Base-by-base conservation (phyloP, 2,329 filamentous ascomycete genomes). In the Cladosporium austrohemisphaericum region DNA sequence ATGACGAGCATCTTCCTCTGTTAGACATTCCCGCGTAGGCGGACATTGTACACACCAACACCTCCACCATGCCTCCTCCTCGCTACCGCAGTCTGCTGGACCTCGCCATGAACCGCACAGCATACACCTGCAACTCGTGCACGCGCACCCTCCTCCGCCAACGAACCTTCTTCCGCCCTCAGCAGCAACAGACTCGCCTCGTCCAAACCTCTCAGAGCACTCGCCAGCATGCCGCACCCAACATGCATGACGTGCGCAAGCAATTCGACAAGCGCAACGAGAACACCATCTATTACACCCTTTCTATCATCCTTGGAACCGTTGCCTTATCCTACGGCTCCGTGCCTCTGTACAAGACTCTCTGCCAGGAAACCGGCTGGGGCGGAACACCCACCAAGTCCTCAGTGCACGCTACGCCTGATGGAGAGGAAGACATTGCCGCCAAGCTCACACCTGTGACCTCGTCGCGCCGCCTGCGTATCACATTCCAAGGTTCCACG, bases 401-500 rank as follows among this genome's bases (percentile, higher is more conserved):
- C 11, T 80, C 85, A 16, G 80, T 80, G 37, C 85, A 88, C 71
- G 75, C 72, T 49, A 75, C 73, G 48, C 25, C 44, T 37, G 59
- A 63, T 55, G 86, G 94, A 67, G 59, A 64, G 20, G 59, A 62
- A 18, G 59, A 60, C 36, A 61, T 68, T 23, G 81, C 91, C 28
- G 77, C 78, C 41, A 87, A 91, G 49, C 80, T 98, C 36, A 79
- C 83, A 38, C 93, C 93, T 13, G 84, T 96, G 31, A 87, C 82
- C 14, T 77, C 82, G 59, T 86, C 88, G 52, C 87, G 87, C 59
- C 87, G 93, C 47, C 85, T 98, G 62, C 87, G 89, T 53, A 92
- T 98, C 57, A 97, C 91, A 20, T 98, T 98, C 79, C 93, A 90
- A 65, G 88, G 91, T 40, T 94, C 89, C 22, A 91, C 96, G 1